Evolutionary conservation across 495 filamentous ascomycete genomes (phyloP), one percentile per base, ranked within the genome.

Genomic region (Aspergillus campestris): DNA sequence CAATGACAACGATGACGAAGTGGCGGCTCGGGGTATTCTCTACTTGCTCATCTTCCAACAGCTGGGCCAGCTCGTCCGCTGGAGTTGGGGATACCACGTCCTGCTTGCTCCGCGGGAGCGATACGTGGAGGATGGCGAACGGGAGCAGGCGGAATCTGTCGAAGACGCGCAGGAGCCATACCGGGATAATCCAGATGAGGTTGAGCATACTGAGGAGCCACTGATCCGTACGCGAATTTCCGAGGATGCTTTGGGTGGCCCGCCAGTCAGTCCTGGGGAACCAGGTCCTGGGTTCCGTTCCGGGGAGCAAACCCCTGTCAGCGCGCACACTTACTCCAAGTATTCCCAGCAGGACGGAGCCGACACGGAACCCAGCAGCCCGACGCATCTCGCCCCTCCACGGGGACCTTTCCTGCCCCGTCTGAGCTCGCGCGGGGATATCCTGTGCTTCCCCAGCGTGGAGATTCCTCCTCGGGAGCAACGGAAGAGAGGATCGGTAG

Each of bases 41-140:
- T 98, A 98, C 55, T 74, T 98, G 8, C 72, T 98, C 44, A 94
- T 98, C 52, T 98, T 98, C 66, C 92, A 97, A 67, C 92, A 98
- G 60, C 79, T 98, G 12, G 92, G 92, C 15, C 92, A 98, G 62
- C 73, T 96, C 14, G 83, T 98, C 38, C 76, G 92, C 43, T 98
- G 92, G 92, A 96, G 87, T 51, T 98, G 94, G 94, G 92, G 92
- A 7, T 96, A 94, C 56, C 87, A 95, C 56, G 79, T 97, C 34
- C 69, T 98, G 11, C 72, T 98, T 7, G 89, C 89, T 11, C 87
- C 89, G 3, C 80, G 83, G 46, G 77, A 80, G 24, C 64, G 60
- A 13, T 74, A 64, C 38, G 38, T 67, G n/a, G 82, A 83, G 46
- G 83, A 86, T 49, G 73, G 71, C 13, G 79, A 83, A 33, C 74